Evolutionary conservation across 1,284 basidiomycete species (phyloP).

Genomic region (Austroboletus niveus): DNA sequence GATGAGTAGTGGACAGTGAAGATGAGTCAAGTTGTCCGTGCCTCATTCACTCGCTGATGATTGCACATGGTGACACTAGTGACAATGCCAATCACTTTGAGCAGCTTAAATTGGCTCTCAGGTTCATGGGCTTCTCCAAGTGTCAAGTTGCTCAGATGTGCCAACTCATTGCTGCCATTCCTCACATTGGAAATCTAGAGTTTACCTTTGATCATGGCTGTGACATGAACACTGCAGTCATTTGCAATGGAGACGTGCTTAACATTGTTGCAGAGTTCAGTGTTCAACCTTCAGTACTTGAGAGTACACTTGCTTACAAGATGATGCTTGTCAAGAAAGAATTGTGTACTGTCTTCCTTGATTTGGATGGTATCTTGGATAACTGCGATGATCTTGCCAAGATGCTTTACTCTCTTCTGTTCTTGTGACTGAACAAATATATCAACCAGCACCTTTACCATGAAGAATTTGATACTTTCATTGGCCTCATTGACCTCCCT

Average conservation of each 20-base stretch:
- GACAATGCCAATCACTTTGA: constrained; percentile 81
- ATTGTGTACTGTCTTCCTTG: no score
- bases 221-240: no score
- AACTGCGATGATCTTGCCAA: constrained; percentile 94
- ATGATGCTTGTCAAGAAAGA: no score
- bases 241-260: no score
- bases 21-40: no score
- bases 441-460: constrained; percentile 93
- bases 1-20: no score
- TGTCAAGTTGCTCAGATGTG: constrained; percentile 92
- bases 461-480: background rate
- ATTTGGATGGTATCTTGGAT: constrained; percentile 32
- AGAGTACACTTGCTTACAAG: no score
- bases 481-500: no score
- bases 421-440: constrained; percentile 95
- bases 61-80: no score
- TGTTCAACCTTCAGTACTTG: no score
- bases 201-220: constrained; percentile 47
- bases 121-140: constrained; percentile 90
- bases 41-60: no score
- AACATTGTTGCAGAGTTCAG: no score
- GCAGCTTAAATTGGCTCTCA: constrained; percentile 92
- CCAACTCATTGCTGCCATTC: constrained; percentile 90
- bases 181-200: constrained; percentile 94
- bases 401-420: constrained; percentile 90